Evolutionary conservation across 2,329 filamentous ascomycete species (phyloP), one percentile per base, ranked within the genome.

Genomic region (Alternaria conjuncta): DNA sequence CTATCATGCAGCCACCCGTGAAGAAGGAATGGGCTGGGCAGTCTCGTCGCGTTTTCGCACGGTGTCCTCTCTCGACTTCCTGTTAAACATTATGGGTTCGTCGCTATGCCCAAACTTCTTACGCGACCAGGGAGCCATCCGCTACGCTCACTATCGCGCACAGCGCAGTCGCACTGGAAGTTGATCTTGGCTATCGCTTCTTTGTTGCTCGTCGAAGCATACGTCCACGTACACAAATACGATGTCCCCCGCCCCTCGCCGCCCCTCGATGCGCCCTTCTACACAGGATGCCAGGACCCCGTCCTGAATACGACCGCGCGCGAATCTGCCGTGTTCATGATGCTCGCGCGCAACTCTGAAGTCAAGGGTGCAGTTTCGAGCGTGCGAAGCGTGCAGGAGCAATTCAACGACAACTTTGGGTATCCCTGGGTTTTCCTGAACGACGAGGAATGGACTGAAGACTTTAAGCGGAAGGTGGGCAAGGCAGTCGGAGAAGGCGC

Each of bases 401-500:
- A 94, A 2, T 98, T 94, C 92, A 98, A 98, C 77, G 85, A 88
- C 83, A 97, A 97, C 77, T 98, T 97, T 86, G 97, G 97, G 83
- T 98, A 98, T 77, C 94, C 95, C 0, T 97, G 94, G 92, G 97
- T 93, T 3, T 98, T 98, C 79, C 94, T 98, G 85, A 98, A 98
- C 80, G 94, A 98, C 74, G 89, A 92, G 47, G 91, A 92, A 10
- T 98, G 97, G 76, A 89, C 90, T 5, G 91, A 94, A 12, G 93
- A 97, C 72, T 98, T 98, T 82, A 97, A 94, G 82, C 84, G 82
- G 70, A 88, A 86, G 78, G 97, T 94, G 1, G 84, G 86, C 68
- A 91, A 89, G n/a, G 89, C 87, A 60, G 97, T 94, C 15, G 96
- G 95, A 71, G 93, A 93, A 53, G 89, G 96, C 78, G 91, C 90